A percentile compares a stretch with the other conserved stretches of the same genome.
Conservation (phyloP, 306 rosid species). For the Lathyrus sativus region DNA sequence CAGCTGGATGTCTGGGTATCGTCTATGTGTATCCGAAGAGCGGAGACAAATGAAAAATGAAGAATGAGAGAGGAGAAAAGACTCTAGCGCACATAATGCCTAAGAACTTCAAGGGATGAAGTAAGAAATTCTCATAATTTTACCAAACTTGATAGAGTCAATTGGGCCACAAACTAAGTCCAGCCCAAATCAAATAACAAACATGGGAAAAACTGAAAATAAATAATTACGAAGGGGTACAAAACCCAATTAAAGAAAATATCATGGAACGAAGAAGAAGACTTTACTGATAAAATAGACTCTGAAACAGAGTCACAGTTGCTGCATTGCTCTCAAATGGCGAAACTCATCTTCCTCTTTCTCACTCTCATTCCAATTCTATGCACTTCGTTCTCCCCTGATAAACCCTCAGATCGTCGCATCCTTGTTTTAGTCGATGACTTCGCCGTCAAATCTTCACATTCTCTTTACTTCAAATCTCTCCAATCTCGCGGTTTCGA, state of each 20-base stretch:
- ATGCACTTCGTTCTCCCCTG: slow-evolving; percentile 67
- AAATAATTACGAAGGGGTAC: background rate
- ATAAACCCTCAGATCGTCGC: slow-evolving; percentile 71
- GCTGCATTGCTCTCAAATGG: slow-evolving; percentile 44
- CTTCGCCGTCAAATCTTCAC: slow-evolving; percentile 82
- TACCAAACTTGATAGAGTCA: background rate
- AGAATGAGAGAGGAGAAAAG: too few relatives aligned
- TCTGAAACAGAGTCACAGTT: slow-evolving; percentile 5
- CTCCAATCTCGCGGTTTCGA: slow-evolving; percentile 90
- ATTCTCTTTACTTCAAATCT: slow-evolving; percentile 79
- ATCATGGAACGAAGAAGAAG: slow-evolving; percentile 11
- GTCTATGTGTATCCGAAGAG: too few relatives aligned
- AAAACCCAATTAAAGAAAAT: slow-evolving; percentile 20
- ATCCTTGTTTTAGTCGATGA: slow-evolving; percentile 87
- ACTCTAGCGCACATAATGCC: too few relatives aligned
- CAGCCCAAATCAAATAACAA: background rate
- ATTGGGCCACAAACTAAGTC: background rate
- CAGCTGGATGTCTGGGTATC: too few relatives aligned
- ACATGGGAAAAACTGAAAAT: background rate
- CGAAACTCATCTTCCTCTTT: slow-evolving; percentile 57
- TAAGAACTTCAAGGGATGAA: too few relatives aligned
- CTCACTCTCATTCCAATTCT: slow-evolving; percentile 61
- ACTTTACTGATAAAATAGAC: background rate
- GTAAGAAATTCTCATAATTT: too few relatives aligned
- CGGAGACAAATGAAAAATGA: too few relatives aligned